These are phyloP conservation scores for Aureococcus anophagefferens DNA, from an alignment of 108 stramenopile species.

Conservation along the genomic window DNA sequence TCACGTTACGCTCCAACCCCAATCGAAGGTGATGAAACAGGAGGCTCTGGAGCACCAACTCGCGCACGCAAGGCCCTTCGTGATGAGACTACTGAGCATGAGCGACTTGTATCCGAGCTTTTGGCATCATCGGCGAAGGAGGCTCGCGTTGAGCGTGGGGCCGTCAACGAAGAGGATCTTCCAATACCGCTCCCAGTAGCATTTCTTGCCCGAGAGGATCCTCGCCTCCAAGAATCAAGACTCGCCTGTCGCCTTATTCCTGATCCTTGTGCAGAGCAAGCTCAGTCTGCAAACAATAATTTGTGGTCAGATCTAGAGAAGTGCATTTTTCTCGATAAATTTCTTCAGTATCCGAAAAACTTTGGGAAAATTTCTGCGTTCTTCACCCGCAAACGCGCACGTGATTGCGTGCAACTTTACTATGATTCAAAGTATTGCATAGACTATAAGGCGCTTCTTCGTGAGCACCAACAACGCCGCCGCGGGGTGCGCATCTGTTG, in stretches of 20 bases:
- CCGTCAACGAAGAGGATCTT: no score
- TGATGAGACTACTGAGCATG: neutral
- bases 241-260: no score
- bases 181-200: no score
- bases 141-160: neutral
- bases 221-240: no score
- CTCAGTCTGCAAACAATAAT: constrained; percentile 16
- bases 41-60: no score
- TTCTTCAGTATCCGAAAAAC: constrained; percentile 91
- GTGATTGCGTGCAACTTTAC: constrained; percentile 82
- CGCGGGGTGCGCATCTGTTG: neutral
- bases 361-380: constrained; percentile 86
- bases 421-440: constrained; percentile 81
- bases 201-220: no score
- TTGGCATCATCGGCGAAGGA: neutral
- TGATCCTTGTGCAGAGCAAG: no score
- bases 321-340: constrained; percentile 89
- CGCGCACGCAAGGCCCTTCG: no score
- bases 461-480: constrained; percentile 40
- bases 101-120: neutral
- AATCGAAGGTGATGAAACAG: no score
- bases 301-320: constrained; percentile 96
- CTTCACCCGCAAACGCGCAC: constrained; percentile 70
- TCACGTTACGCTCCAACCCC: no score
- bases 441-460: constrained; percentile 68